phyloP scores from a whole-genome alignment of 2,329 filamentous ascomycete species.

The Orbilia blumenaviensis region DNA sequence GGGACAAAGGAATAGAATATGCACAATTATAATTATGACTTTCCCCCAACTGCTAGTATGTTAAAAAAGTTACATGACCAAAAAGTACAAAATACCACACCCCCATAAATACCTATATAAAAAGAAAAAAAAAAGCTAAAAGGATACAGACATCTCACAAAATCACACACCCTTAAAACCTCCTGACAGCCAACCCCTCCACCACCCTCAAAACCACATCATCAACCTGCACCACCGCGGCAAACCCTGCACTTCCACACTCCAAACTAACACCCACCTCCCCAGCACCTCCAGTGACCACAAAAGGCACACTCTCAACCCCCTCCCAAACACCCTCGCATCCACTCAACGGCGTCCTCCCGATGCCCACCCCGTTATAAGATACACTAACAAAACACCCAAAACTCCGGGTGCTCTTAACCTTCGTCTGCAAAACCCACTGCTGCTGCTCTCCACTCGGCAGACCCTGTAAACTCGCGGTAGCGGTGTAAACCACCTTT shows the following conservation, averaged over 20 bases:
- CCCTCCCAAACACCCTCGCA: not conserved
- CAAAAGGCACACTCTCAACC: not conserved
- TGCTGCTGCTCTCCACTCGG: not conserved
- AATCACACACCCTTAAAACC: not conserved
- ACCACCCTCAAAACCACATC: not conserved
- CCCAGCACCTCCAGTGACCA: not conserved
- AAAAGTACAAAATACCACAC: too few species aligned
- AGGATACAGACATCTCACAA: too few species aligned
- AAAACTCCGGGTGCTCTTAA: not conserved
- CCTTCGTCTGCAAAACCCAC: conserved; percentile 1
- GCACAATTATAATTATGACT: too few species aligned
- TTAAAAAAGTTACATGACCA: too few species aligned
- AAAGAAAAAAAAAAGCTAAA: too few species aligned
- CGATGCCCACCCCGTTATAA: not conserved
- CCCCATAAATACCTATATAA: too few species aligned
- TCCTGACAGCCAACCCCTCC: not conserved
- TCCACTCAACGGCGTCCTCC: not conserved
- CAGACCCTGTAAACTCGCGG: not conserved
- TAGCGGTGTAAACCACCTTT: not conserved
- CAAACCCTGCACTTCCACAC: conserved; percentile 1
- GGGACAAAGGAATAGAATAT: too few species aligned
- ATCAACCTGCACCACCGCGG: not conserved
- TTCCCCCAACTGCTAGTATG: too few species aligned
- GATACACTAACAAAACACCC: conserved; percentile 1
- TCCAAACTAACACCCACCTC: not conserved